Conservation (phyloP, 805 yeast species). For the Lachancea cidri region DNA sequence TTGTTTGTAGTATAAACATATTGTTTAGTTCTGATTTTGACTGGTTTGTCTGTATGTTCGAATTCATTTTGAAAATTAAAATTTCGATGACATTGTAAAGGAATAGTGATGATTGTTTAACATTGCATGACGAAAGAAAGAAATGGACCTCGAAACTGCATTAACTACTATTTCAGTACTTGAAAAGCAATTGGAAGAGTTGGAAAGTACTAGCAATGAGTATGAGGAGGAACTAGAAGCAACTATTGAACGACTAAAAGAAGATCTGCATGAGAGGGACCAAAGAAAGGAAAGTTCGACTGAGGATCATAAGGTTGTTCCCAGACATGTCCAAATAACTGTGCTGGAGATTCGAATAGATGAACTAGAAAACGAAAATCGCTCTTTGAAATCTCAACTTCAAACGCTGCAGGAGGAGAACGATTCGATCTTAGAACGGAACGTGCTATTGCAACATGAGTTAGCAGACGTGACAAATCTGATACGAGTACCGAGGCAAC, state of each 20-base stretch:
- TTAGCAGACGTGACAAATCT: constrained; percentile 10
- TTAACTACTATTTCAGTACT: constrained; percentile 10
- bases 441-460: constrained; percentile 20
- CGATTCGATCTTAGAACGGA: constrained; percentile 16
- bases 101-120: too few relatives aligned
- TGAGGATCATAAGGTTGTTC: too few relatives aligned
- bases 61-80: too few relatives aligned
- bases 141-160: constrained; percentile 7
- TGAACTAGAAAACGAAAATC: constrained; percentile 18
- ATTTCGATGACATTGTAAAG: too few relatives aligned
- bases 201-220: constrained; percentile 17
- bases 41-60: too few relatives aligned
- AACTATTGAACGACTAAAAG: constrained; percentile 12
- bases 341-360: constrained; percentile 16
- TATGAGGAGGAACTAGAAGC: constrained; percentile 21
- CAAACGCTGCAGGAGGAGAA: constrained; percentile 11
- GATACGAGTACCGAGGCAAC: neutral
- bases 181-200: constrained; percentile 17
- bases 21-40: too few relatives aligned
- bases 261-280: constrained; percentile 1
- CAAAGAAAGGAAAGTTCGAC: neutral
- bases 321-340: constrained; percentile 10
- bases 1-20: too few relatives aligned
- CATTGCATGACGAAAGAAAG: too few relatives aligned
- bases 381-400: constrained; percentile 9